Evolutionary conservation across 257 asterid genomes (phyloP), one percentile per base, ranked within the genome.

Genomic region (Sherardia arvensis): DNA sequence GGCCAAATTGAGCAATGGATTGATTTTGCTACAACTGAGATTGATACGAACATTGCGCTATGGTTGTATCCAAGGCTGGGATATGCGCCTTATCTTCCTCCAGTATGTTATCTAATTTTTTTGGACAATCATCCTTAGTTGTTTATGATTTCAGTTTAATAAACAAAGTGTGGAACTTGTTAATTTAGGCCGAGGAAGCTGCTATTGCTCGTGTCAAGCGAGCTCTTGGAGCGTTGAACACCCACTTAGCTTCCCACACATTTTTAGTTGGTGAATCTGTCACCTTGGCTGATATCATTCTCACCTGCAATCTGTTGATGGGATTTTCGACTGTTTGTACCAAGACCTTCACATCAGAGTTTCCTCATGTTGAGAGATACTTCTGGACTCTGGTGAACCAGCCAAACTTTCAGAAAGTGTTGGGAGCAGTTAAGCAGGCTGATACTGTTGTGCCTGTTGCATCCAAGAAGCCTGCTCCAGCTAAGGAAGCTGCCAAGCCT

Each of bases 301-400:
- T 86, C 88, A 69, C 65, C n/a, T 89, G 96, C 66, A 89, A 84
- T 72, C 75, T 92, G 66, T 32, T 62, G n/a, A 0, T 1, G 9
- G 99, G 97, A 51, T 78, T 87, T 54, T 71, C 45, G 71, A 1
- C 0, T 1, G 51, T 83, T 66, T 2, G 85, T 78, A 92, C 91
- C 14, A 87, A 92, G 88, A 81, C 73, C 80, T 87, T 92, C 62
- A 92, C 99, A 66, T 73, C 87, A 20, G 99, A 84, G 53, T 92
- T 85, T 70, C 97, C 97, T 29, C 97, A 92, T 17, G 91, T 92
- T 18, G 99, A 92, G 81, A 81, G 99, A 77, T 87, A 89, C 53
- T 69, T 89, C 56, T 92, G 99, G 99, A 89, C 97, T 8, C 30
- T 87, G 83, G 81, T 83, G 64, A 87, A 92, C 74, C 99, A 89